These are phyloP conservation scores for Discostella pseudostelligera DNA, from an alignment of 108 stramenopile species.

Conservation along the genomic window DNA sequence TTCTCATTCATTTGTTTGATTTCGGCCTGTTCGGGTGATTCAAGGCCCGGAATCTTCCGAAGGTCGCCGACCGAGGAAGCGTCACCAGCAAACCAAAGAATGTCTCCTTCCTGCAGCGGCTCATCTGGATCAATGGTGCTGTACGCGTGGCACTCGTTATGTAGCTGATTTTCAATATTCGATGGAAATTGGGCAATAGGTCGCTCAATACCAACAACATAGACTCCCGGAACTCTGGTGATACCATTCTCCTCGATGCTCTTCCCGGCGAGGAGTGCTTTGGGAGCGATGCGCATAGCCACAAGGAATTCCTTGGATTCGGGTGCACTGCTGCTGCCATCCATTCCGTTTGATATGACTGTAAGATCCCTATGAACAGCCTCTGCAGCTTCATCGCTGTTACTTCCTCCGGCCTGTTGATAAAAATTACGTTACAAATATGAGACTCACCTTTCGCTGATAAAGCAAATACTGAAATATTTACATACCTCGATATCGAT, in stretches of 20 bases:
- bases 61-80: constrained; percentile 55
- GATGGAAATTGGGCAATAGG: constrained; percentile 11
- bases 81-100: constrained; percentile 78
- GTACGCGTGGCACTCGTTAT: constrained; percentile 15
- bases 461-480: not conserved
- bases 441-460: too few species aligned
- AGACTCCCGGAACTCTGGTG: constrained; percentile 65
- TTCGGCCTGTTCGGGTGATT: constrained; percentile 64
- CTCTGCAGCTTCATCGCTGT: constrained; percentile 3
- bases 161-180: constrained; percentile 1
- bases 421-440: constrained; percentile 1
- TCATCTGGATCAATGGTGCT: constrained; percentile 70
- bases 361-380: constrained; percentile 63
- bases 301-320: constrained; percentile 65
- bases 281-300: constrained; percentile 64
- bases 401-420: constrained; percentile 5
- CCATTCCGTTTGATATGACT: constrained; percentile 47
- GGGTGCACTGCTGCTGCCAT: constrained; percentile 7
- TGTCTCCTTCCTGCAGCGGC: constrained; percentile 48
- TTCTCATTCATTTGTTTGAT: constrained; percentile 72
- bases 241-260: constrained; percentile 60
- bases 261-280: constrained; percentile 56
- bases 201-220: constrained; percentile 78
- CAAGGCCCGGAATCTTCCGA: constrained; percentile 74
- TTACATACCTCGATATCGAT: too few species aligned